Evolutionary conservation across 2,329 filamentous ascomycete species (phyloP).

Genomic region (Podosphaera fusca): DNA sequence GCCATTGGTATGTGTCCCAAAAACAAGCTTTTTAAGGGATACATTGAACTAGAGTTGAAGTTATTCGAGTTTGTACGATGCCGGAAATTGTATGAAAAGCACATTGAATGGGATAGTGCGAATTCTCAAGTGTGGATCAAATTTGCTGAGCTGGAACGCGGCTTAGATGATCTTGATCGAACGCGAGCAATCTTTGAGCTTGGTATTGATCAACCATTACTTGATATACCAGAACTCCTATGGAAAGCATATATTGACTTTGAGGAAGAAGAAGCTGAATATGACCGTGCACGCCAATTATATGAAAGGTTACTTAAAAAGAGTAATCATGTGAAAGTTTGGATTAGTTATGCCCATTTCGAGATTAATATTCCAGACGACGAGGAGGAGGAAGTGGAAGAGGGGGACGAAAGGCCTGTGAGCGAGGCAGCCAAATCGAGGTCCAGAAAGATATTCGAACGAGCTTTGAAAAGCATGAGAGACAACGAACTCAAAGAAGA

Average conservation of each 20-base stretch:
- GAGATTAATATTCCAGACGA: conserved; percentile 80
- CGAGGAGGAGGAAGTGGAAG: conserved; percentile 32
- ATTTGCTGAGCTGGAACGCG: conserved; percentile 81
- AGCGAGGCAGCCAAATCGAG: conserved; percentile 66
- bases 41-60: conserved; percentile 79
- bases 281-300: conserved; percentile 53
- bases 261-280: conserved; percentile 86
- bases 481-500: conserved; percentile 82
- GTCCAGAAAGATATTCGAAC: conserved; percentile 62
- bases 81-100: conserved; percentile 79
- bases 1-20: conserved; percentile 91
- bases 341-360: conserved; percentile 97
- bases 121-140: conserved; percentile 93
- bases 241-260: conserved; percentile 99
- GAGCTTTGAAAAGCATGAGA: conserved; percentile 70
- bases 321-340: conserved; percentile 98
- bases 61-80: conserved; percentile 87
- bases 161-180: conserved; percentile 71
- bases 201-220: conserved; percentile 53
- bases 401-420: conserved; percentile 23
- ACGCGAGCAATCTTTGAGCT: conserved; percentile 82
- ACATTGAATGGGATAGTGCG: conserved; percentile 72
- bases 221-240: conserved; percentile 93
- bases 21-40: conserved; percentile 81
- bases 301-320: conserved; percentile 84